Conservation (phyloP, 164 flowering plant species). For the Annona squamosa region DNA sequence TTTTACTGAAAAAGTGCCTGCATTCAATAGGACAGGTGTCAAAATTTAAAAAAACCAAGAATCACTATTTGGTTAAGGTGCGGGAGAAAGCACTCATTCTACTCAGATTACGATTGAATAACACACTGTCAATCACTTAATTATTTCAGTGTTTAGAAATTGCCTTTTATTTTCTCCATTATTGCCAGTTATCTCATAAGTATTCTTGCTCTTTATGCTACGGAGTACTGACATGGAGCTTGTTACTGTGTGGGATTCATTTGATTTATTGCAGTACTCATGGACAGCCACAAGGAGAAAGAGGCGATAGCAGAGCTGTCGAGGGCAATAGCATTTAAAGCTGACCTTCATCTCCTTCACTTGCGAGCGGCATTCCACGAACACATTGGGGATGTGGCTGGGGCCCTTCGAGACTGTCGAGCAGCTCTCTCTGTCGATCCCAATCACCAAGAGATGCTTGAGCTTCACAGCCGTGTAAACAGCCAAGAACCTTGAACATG, state of each 20-base stretch:
- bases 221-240: conserved; percentile 1
- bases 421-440: conserved; percentile 97
- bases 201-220: background rate
- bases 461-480: conserved; percentile 88
- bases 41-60: too few relatives aligned
- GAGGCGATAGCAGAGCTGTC: conserved; percentile 94
- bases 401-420: conserved; percentile 84
- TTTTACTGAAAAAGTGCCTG: too few relatives aligned
- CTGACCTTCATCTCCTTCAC: conserved; percentile 92
- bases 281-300: conserved; percentile 88
- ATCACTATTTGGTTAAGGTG: too few relatives aligned
- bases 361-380: conserved; percentile 92
- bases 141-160: background rate
- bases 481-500: conserved; percentile 67
- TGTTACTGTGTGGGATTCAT: background rate
- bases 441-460: conserved; percentile 88
- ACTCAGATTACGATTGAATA: too few relatives aligned
- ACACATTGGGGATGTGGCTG: conserved; percentile 66
- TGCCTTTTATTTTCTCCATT: background rate
- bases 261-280: conserved; percentile 53
- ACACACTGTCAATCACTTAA: too few relatives aligned
- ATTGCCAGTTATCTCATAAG: background rate
- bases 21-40: too few relatives aligned
- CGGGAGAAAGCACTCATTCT: too few relatives aligned
- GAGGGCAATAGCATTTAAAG: conserved; percentile 90